Evolutionary conservation across 176 grass and related monocot genomes (phyloP).

Genomic region (Lolium rigidum): DNA sequence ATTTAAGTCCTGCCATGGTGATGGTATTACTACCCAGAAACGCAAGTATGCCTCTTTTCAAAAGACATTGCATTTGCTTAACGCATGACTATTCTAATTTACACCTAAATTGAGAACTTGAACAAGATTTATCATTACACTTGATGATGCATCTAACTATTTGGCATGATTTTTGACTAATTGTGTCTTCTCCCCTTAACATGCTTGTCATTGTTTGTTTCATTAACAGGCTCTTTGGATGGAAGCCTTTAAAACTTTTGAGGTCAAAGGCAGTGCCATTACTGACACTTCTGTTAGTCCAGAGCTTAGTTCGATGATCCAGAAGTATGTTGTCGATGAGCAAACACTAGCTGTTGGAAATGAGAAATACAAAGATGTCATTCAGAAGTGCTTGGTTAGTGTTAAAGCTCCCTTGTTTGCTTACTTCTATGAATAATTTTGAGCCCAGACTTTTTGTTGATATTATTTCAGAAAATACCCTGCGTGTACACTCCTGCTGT

Average conservation of each 20-base stretch:
- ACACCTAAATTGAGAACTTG: neutral
- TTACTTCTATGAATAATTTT: constrained; percentile 1
- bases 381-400: neutral
- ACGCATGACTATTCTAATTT: neutral
- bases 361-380: neutral
- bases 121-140: neutral
- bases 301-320: neutral
- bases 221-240: neutral
- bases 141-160: neutral
- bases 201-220: neutral
- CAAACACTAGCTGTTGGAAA: constrained; percentile 17
- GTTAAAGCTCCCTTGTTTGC: constrained; percentile 8
- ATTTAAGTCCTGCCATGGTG: neutral
- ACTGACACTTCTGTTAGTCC: too few relatives aligned
- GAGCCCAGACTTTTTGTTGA: neutral
- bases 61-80: neutral
- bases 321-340: too few relatives aligned
- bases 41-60: neutral
- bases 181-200: neutral
- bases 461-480: neutral
- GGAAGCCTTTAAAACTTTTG: neutral
- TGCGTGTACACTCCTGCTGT: too few relatives aligned
- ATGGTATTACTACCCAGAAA: neutral
- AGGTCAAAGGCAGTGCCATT: neutral
- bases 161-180: neutral